Percentiles rank a stretch among this genome's conserved stretches.
Evolutionary conservation across 768 basidiomycete genomes (phyloP).

Genomic region (Cubamyces sp.): DNA sequence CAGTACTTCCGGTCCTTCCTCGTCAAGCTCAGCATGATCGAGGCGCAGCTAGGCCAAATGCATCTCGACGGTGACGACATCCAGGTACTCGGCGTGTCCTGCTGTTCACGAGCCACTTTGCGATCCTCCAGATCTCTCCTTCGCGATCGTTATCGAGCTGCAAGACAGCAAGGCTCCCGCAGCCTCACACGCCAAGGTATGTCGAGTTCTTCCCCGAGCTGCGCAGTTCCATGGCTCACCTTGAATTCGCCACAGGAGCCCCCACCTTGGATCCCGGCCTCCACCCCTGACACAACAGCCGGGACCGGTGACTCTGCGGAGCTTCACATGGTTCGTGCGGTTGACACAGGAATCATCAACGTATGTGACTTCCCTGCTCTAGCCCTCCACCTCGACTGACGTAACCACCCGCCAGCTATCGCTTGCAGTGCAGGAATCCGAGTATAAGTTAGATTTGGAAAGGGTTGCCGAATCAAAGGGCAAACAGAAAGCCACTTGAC

Average conservation of each 20-base stretch:
- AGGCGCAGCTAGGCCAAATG: constrained; percentile 67
- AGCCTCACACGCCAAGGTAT: constrained; percentile 50
- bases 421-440: constrained; percentile 80
- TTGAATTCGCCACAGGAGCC: constrained; percentile 50
- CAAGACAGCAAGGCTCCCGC: constrained; percentile 65
- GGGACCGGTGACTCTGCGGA: constrained; percentile 69
- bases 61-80: constrained; percentile 51
- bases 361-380: constrained; percentile 43
- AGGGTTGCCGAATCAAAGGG: constrained; percentile 26
- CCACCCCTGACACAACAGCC: constrained; percentile 66
- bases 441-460: constrained; percentile 54
- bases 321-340: constrained; percentile 74
- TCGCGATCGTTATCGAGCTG: constrained; percentile 83
- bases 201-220: neutral
- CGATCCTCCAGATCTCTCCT: constrained; percentile 65
- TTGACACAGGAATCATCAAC: constrained; percentile 84
- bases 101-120: neutral
- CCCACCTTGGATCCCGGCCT: constrained; percentile 81
- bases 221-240: neutral
- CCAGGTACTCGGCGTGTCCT: neutral
- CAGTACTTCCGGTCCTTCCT: constrained; percentile 85
- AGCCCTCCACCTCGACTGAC: neutral
- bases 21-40: constrained; percentile 78
- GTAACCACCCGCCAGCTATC: constrained; percentile 53
- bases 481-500: constrained; percentile 23